Conservation (phyloP, 1,139 yeast species). For the Ashbya aceris region DNA sequence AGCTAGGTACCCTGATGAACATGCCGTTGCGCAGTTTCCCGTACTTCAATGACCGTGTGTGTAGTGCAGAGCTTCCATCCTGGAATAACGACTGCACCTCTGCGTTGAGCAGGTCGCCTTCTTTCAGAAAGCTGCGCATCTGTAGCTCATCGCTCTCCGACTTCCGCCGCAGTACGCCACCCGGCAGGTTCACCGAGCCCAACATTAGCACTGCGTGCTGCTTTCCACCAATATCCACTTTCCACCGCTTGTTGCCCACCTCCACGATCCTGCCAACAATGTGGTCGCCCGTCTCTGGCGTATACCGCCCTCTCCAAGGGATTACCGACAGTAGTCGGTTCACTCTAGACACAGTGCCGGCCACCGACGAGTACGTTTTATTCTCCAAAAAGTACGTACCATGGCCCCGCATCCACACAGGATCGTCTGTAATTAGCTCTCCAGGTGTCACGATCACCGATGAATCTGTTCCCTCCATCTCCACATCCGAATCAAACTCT, state of each 20-base stretch:
- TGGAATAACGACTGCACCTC: conserved; percentile 86
- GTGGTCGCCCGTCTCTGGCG: conserved; percentile 96
- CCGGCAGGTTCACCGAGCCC: conserved; percentile 95
- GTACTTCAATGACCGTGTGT: conserved; percentile 88
- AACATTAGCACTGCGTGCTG: conserved; percentile 88
- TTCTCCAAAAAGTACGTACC: conserved; percentile 75
- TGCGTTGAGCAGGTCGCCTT: conserved; percentile 93
- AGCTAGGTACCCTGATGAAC: conserved; percentile 70
- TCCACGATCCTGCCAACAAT: conserved; percentile 90
- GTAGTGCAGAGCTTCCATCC: conserved; percentile 90
- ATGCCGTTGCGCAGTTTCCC: conserved; percentile 92
- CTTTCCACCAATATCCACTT: conserved; percentile 88
- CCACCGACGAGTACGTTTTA: conserved; percentile 80
- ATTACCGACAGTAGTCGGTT: conserved; percentile 78
- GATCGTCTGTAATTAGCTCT: conserved; percentile 91
- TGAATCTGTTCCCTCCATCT: conserved; percentile 19
- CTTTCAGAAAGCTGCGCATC: conserved; percentile 89
- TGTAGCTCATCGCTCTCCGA: conserved; percentile 93
- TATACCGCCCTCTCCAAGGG: conserved; percentile 78
- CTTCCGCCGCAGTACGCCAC: conserved; percentile 90
- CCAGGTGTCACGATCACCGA: conserved; percentile 78
- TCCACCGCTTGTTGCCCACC: conserved; percentile 92
- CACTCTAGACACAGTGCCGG: conserved; percentile 81
- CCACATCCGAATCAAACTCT: conserved; percentile 14
- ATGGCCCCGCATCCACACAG: conserved; percentile 98